Base-by-base conservation (phyloP, 176 grass and related monocot species). In the Musa beccarii region DNA sequence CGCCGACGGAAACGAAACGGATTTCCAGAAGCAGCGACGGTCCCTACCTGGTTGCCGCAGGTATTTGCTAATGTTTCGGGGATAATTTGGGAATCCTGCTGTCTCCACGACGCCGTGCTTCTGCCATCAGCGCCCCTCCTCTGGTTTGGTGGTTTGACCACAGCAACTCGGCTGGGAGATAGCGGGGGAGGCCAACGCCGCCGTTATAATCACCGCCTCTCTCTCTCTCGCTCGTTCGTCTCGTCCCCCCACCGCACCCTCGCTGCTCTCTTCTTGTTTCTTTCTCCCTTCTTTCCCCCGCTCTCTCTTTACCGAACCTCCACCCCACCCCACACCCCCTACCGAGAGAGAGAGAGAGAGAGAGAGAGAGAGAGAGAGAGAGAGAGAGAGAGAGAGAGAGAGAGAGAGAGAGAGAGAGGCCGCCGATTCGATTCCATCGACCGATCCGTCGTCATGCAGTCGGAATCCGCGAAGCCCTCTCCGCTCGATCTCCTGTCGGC, bases 401-500 rank as follows among this genome's bases (percentile, higher is more conserved):
- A 14, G 54, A 59, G 72, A 17, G 53, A 57, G 72, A 75, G 54
- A 55, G n/a, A 54, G 2, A 1, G 49, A 22, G 69, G 20, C 11
- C 43, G 2, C 16, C 23, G 53, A 8, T 15, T 53, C 12, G 1
- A 2, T 54, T 26, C 6, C 22, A 56, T 14, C 53, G 71, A 19
- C 13, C 23, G 71, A 54, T 74, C 22, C 53, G 53, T 15, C 52
- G 11, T 11, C 15, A 56, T 74, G 53, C 53, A 74, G 26, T 54
- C 22, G 52, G 54, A 14, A 57, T 74, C 72, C 54, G 54, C 12
- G 53, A 74, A 56, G 24, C 2, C 53, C 5, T 75, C 15, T 9
- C 52, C 53, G 54, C 53, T 75, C 26, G 72, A 77, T 53, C 49
- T 52, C 17, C 12, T 66, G n/a, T 25, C 29, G 34, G 93, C 93